Percentiles rank a stretch among this genome's conserved stretches.
phyloP scores from a whole-genome alignment of 352 stramenopile genomes.

The Halophytophthora batemanensis region DNA sequence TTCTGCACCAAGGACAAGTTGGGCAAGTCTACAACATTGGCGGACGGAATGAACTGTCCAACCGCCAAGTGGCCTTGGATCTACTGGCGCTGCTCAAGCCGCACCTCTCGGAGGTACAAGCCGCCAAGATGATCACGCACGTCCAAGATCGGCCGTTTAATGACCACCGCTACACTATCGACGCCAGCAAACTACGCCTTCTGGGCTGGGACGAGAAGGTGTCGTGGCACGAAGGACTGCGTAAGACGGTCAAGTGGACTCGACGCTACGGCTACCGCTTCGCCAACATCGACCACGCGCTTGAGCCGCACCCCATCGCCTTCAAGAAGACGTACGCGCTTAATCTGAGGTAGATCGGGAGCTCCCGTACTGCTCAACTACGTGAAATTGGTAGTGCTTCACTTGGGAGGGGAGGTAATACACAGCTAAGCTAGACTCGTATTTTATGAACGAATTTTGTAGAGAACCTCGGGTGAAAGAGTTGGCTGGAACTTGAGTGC shows the following conservation, averaged over 20 bases:
- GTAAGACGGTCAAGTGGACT: conserved; percentile 91
- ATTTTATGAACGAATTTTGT: no score
- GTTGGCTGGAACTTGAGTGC: conserved; percentile 5
- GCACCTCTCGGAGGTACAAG: conserved; percentile 23
- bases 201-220: conserved; percentile 94
- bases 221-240: conserved; percentile 91
- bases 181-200: conserved; percentile 86
- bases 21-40: conserved; percentile 98
- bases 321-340: conserved; percentile 72
- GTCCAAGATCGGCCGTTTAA: conserved; percentile 96
- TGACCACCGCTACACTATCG: conserved; percentile 97
- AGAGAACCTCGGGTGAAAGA: no score
- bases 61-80: conserved; percentile 84
- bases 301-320: conserved; percentile 73
- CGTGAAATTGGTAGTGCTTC: no score
- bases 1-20: conserved; percentile 91
- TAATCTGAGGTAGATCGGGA: conserved; percentile 18
- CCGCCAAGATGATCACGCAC: conserved; percentile 62
- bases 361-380: no score
- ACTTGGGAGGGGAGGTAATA: no score
- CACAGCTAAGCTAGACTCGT: no score
- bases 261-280: conserved; percentile 66
- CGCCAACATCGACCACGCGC: conserved; percentile 80
- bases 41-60: conserved; percentile 62
- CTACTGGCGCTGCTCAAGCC: conserved; percentile 77